A percentile compares a stretch with the other conserved stretches of the same genome.
These are phyloP conservation scores for Wickerhamomyces hampshirensis DNA, from an alignment of 805 yeast species.

Conservation along the genomic window DNA sequence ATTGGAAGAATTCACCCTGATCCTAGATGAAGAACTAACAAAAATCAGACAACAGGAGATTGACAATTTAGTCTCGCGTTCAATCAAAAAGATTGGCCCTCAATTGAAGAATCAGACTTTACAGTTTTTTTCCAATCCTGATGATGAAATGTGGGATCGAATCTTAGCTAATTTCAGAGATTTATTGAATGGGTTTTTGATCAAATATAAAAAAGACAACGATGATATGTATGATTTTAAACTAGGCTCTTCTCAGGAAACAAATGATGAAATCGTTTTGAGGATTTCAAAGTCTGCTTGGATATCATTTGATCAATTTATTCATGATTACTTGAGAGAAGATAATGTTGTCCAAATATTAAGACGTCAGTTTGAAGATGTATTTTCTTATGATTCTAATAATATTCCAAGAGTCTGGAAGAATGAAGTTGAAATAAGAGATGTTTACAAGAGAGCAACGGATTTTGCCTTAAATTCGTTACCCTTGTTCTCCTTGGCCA, in stretches of 20 bases:
- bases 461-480: slow-evolving; percentile 50
- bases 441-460: slow-evolving; percentile 55
- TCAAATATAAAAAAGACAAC: slow-evolving; percentile 24
- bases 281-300: slow-evolving; percentile 56
- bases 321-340: slow-evolving; percentile 58
- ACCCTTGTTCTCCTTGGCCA: slow-evolving; percentile 53
- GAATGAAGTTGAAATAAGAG: slow-evolving; percentile 67
- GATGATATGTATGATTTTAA: slow-evolving; percentile 51
- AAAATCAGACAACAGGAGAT: slow-evolving; percentile 23
- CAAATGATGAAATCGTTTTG: slow-evolving; percentile 36
- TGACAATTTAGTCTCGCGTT: slow-evolving; percentile 32
- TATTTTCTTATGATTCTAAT: slow-evolving; percentile 75
- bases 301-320: slow-evolving; percentile 52
- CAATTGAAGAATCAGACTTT: slow-evolving; percentile 48
- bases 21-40: slow-evolving; percentile 24
- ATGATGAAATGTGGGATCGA: slow-evolving; percentile 55
- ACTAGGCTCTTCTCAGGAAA: slow-evolving; percentile 48
- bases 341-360: slow-evolving; percentile 63
- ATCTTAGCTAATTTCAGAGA: slow-evolving; percentile 40
- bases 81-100: slow-evolving; percentile 41
- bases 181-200: slow-evolving; percentile 27
- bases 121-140: slow-evolving; percentile 45
- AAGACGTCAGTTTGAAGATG: slow-evolving; percentile 77
- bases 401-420: slow-evolving; percentile 83
- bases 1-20: slow-evolving; percentile 26